phyloP scores from a whole-genome alignment of 2,329 filamentous ascomycete genomes.

The Nemania sp. region DNA sequence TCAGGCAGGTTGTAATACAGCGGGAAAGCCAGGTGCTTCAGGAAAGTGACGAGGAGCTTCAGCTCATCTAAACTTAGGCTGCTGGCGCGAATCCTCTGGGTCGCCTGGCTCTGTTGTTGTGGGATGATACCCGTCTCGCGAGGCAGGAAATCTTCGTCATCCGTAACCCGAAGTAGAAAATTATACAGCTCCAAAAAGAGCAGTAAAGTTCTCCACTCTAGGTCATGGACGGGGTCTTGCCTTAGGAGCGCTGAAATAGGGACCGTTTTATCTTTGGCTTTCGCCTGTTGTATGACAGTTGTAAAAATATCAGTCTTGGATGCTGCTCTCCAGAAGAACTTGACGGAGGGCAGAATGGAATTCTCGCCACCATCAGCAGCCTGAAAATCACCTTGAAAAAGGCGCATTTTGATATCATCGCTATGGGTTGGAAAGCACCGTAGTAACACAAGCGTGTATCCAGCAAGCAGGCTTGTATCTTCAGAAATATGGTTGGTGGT shows the following conservation, averaged over 20 bases:
- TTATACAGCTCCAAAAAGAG: slow-evolving; percentile 94
- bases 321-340: slow-evolving; percentile 79
- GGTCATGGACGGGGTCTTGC: slow-evolving; percentile 48
- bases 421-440: slow-evolving; percentile 80
- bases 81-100: slow-evolving; percentile 61
- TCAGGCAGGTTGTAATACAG: slow-evolving; percentile 83
- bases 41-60: slow-evolving; percentile 74
- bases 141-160: slow-evolving; percentile 94
- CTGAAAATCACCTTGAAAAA: slow-evolving; percentile 76
- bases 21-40: slow-evolving; percentile 89
- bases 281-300: slow-evolving; percentile 39
- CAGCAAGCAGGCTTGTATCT: slow-evolving; percentile 76
- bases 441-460: slow-evolving; percentile 83
- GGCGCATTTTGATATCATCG: slow-evolving; percentile 92
- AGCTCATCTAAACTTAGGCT: slow-evolving; percentile 74
- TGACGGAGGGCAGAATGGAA: slow-evolving; percentile 66
- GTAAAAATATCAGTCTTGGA: slow-evolving; percentile 49
- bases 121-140: slow-evolving; percentile 49
- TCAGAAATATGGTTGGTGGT: slow-evolving; percentile 48
- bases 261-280: slow-evolving; percentile 35
- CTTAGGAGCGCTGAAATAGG: slow-evolving; percentile 36
- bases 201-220: slow-evolving; percentile 87
- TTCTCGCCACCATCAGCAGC: slow-evolving; percentile 41
- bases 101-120: slow-evolving; percentile 46
- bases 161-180: slow-evolving; percentile 88